Conservation (phyloP, 129 eudicot genomes). For the Oenanthe sinensis region DNA sequence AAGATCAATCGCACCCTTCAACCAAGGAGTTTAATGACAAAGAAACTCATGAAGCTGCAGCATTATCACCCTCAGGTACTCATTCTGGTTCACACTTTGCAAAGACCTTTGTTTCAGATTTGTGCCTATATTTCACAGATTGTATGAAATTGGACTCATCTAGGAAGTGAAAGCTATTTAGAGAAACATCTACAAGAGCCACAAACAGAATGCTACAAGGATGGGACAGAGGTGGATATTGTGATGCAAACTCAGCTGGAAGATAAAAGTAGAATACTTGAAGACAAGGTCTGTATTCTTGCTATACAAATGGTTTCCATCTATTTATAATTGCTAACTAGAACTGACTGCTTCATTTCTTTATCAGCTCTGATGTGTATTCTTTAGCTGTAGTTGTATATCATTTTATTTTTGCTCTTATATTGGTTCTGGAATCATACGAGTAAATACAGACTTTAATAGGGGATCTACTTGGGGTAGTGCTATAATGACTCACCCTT, state of each 20-base stretch:
- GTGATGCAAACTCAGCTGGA: conserved; percentile 30
- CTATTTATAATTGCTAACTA: neutral
- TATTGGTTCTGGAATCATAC: neutral
- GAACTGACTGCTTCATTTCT: neutral
- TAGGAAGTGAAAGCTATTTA: conserved; percentile 29
- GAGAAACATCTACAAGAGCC: conserved; percentile 23
- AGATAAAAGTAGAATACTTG: conserved; percentile 19
- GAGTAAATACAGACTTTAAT: neutral
- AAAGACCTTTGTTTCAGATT: conserved; percentile 4
- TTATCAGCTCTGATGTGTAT: neutral
- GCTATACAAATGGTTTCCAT: neutral
- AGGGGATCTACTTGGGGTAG: neutral
- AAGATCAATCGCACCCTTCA: conserved; percentile 25
- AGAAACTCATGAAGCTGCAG: conserved; percentile 26
- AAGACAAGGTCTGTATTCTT: conserved; percentile 33
- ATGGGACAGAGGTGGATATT: conserved; percentile 15
- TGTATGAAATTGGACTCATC: conserved; percentile 11
- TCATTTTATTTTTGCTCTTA: neutral
- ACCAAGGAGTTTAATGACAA: conserved; percentile 27
- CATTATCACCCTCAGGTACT: conserved; percentile 40
- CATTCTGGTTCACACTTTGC: conserved; percentile 1
- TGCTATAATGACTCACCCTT: neutral
- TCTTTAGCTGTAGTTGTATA: neutral
- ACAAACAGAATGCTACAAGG: conserved; percentile 17
- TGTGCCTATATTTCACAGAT: neutral